Conservation (phyloP, 371 early-diverging fungal genomes). For the Dipsacomyces acuminosporus region DNA sequence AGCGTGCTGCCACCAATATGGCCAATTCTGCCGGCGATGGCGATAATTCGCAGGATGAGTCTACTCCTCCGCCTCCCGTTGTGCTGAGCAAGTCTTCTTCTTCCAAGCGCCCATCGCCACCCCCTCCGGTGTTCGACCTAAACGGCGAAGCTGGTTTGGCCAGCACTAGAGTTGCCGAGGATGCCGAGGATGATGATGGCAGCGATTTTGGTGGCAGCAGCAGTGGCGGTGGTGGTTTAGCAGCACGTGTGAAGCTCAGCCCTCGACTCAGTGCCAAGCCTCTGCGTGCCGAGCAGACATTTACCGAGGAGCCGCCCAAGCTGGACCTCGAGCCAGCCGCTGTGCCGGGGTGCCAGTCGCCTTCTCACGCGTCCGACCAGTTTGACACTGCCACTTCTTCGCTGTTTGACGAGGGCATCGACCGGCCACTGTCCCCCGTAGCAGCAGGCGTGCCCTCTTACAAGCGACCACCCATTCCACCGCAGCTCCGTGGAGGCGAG, state of each 20-base stretch:
- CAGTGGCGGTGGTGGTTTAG: slow-evolving; percentile 13
- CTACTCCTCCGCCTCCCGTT: too few relatives aligned
- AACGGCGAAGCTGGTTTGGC: too few relatives aligned
- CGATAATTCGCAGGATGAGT: too few relatives aligned
- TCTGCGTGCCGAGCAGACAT: slow-evolving; percentile 1
- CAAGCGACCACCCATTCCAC: slow-evolving; percentile 15
- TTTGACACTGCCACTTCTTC: slow-evolving; percentile 14
- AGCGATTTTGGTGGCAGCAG: too few relatives aligned
- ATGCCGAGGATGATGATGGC: not conserved
- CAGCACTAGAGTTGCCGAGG: slow-evolving; percentile 1
- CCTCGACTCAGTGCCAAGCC: slow-evolving; percentile 6
- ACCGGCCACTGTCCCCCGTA: slow-evolving; percentile 1
- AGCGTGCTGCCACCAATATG: slow-evolving; percentile 2
- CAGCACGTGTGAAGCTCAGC: slow-evolving; percentile 16
- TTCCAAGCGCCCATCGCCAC: too few relatives aligned
- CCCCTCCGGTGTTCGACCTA: too few relatives aligned
- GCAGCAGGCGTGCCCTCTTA: not conserved
- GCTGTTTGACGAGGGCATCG: slow-evolving; percentile 9
- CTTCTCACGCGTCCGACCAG: slow-evolving; percentile 1
- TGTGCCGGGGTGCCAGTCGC: not conserved
- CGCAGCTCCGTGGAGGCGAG: not conserved
- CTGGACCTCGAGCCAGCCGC: too few relatives aligned
- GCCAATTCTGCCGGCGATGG: not conserved
- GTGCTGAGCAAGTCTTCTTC: too few relatives aligned
- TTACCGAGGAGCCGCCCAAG: not conserved